Evolutionary conservation across 306 rosid species (phyloP).

Genomic region (Cyamopsis tetragonoloba): DNA sequence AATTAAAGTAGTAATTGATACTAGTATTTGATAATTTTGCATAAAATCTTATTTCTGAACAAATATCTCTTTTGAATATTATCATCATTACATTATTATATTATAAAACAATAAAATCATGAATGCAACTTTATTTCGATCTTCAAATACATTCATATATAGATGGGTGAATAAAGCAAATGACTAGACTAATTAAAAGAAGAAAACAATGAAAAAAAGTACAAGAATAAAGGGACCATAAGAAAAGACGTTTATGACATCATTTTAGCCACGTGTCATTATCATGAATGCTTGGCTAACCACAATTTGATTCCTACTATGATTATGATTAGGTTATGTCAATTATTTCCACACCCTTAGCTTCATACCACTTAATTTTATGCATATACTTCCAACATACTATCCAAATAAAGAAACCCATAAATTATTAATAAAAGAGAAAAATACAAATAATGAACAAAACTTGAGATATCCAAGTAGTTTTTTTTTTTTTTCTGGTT

Average conservation of each 20-base stretch:
- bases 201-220: background rate
- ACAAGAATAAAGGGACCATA: constrained; percentile 9
- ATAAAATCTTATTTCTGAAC: background rate
- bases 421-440: background rate
- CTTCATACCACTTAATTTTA: constrained; percentile 23
- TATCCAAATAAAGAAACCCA: constrained; percentile 23
- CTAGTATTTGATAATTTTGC: background rate
- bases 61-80: background rate
- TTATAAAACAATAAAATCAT: background rate
- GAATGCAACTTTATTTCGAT: background rate
- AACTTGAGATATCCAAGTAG: constrained; percentile 3
- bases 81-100: too few species aligned
- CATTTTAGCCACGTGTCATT: constrained; percentile 7
- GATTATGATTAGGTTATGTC: constrained; percentile 29
- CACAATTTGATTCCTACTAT: constrained; percentile 14
- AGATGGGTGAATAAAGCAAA: background rate
- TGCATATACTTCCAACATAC: constrained; percentile 5
- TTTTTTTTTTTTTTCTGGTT: constrained; percentile 18
- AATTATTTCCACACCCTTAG: constrained; percentile 22
- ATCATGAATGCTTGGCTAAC: constrained; percentile 12
- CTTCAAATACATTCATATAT: background rate
- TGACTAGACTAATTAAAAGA: background rate
- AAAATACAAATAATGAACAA: constrained; percentile 21
- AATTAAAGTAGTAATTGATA: too few species aligned
- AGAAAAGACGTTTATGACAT: constrained; percentile 5